Base-by-base conservation (phyloP, 208 protist genomes). In the Lotmaria passim region DNA sequence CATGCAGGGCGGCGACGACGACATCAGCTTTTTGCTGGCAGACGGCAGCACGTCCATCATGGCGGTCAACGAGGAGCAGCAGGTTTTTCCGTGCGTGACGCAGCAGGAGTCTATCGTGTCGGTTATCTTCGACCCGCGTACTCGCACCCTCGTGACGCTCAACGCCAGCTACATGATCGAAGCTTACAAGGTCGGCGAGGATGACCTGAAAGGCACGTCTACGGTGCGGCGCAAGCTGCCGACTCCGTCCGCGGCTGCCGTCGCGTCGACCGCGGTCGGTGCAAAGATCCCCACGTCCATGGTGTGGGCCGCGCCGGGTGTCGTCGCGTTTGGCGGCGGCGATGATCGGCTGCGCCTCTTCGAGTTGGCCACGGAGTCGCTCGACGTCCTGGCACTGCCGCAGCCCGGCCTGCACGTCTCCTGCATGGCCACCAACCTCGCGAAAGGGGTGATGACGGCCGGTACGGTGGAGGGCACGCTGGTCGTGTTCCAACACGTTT, bases 281-380 rank as follows among this genome's bases (percentile, higher is more conserved):
- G 70, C 53, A 23, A 38, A 36, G 15, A 70, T 73, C 23, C 28
- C 63, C 0, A 62, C 90, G 21, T 78, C 82, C 26, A 94, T 97
- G 89, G 64, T 71, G n/a, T 97, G 89, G 92, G 87, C 82, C 8
- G 70, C 65, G 24, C 41, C 85, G 0, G 83, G 84, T 33, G 63
- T 95, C 1, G 74, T 98, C 36, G 93, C 88, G 2, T 88, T 96
- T 43, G 76, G 65, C 24, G 92, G 85, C 52, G 85, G 87, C 31
- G 94, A 98, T 70, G 82, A 89, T 60, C 78, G 78, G 23, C 67
- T 98, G 43, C 86, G 94, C 48, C 65, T 97, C 44, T 94, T 96
- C 31, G 88, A 96, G 60, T 69, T 96, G 43, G 36, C 77, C 24
- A 85, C 53, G 0, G 92, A 97, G 66, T 81, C 80, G 44, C 78